Evolutionary conservation across 2,329 filamentous ascomycete genomes (phyloP), one percentile per base, ranked within the genome.

Genomic region (Colletotrichum cereale): DNA sequence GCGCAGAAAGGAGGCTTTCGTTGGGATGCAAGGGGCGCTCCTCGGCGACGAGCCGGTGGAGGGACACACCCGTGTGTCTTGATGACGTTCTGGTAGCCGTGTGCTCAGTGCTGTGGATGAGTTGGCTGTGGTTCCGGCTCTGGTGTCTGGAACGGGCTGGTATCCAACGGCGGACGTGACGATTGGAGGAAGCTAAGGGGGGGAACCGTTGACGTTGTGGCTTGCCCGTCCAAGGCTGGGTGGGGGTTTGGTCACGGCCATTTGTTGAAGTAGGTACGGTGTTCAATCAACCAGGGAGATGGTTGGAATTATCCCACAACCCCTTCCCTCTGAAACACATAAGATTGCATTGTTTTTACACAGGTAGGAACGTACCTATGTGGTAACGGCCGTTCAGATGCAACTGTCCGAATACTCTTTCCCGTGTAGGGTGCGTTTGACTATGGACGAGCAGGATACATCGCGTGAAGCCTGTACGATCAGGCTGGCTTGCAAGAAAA

Each of bases 191-290:
- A 31, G 18, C 62, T 55, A 68, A 38, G 40, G 47, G 44, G 40
- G 47, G 42, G 36, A 18, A 55, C 67, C 24, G 52, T 68, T 67
- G 68, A 68, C 68, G 58, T 34, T 47, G 65, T 71, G 64, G 68
- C 68, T 68, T 68, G 36, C 21, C 26, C 24, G 16, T 2, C 11
- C 18, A 44, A 50, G 14, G 47, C 56, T 29, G 31, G 56, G n/a
- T n/a, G n/a, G n/a, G n/a, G 56, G 21, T 50, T 26, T 34, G 24
- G 26, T 44, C 7, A 34, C 24, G 52, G 44, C 26, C 48, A 36
- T n/a, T 18, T 16, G 36, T 52, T 21, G 5, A 67, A 26, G 24
- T 47, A 26, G 8, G 6, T 47, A 26, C 12, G 6, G 40, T 21
- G 44, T n/a, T 42, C 52, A 29, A 31, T 52, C 26, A 34, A 31